Conservation (phyloP, 1,284 basidiomycete genomes). For the Xerocomus cyaneibrunnescens region DNA sequence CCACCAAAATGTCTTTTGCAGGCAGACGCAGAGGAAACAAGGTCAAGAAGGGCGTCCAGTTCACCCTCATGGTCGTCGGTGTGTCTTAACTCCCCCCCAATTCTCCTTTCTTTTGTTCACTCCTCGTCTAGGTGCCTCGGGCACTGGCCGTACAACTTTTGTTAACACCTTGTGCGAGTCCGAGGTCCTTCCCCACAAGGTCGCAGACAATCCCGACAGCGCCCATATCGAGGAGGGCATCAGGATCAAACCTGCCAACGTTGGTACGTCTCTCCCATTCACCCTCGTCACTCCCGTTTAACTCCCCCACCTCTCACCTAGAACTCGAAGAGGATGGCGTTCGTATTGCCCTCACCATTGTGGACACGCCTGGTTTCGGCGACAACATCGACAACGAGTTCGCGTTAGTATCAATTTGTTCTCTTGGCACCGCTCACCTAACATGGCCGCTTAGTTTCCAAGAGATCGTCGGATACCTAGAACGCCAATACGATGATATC, state of each 20-base stretch:
- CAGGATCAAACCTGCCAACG: slow-evolving; percentile 93
- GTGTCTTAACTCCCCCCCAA: slow-evolving; percentile 32
- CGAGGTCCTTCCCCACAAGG: slow-evolving; percentile 84
- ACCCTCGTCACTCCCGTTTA: neutral
- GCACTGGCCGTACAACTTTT: slow-evolving; percentile 95
- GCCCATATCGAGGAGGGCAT: slow-evolving; percentile 95
- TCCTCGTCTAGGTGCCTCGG: slow-evolving; percentile 75
- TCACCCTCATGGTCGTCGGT: slow-evolving; percentile 96
- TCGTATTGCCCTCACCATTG: slow-evolving; percentile 96
- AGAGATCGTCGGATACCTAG: slow-evolving; percentile 96
- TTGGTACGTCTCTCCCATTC: slow-evolving; percentile 61
- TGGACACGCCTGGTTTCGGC: slow-evolving; percentile 98
- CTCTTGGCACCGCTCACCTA: slow-evolving; percentile 8
- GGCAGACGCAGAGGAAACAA: slow-evolving; percentile 90
- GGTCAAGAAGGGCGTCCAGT: slow-evolving; percentile 96
- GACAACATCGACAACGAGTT: slow-evolving; percentile 99
- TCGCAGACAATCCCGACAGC: slow-evolving; percentile 82
- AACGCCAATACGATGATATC: slow-evolving; percentile 99
- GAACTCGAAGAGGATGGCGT: slow-evolving; percentile 99
- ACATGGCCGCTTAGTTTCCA: slow-evolving; percentile 64
- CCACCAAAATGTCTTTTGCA: slow-evolving; percentile 71
- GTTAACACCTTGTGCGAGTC: slow-evolving; percentile 98
- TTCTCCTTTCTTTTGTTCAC: slow-evolving; percentile 11
- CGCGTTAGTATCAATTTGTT: slow-evolving; percentile 61
- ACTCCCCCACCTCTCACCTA: slow-evolving; percentile 38